phyloP scores from a whole-genome alignment of 106 monocot species.

The Cymbidium sinense region DNA sequence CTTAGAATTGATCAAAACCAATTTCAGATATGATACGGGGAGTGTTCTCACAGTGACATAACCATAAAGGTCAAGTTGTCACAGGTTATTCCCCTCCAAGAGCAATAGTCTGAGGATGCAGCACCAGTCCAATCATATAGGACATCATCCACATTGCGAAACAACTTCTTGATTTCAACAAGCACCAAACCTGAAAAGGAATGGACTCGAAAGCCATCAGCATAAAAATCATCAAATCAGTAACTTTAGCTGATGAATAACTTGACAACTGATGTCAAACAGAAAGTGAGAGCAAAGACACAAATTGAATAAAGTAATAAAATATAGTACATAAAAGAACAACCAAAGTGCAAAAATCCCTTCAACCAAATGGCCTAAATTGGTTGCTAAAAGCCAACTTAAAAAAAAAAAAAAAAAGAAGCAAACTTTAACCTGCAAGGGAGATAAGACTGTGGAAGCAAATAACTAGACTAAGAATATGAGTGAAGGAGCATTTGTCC shows the following conservation, averaged over 20 bases:
- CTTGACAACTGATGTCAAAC: too few species aligned
- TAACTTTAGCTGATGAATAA: not conserved
- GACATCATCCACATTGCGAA: constrained; percentile 67
- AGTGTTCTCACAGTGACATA: constrained; percentile 61
- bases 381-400: too few species aligned
- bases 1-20: not conserved
- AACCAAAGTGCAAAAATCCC: too few species aligned
- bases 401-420: too few species aligned
- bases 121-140: constrained; percentile 64
- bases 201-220: not conserved
- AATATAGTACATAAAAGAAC: too few species aligned
- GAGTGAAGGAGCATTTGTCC: too few species aligned
- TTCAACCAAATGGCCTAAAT: too few species aligned
- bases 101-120: constrained; percentile 53
- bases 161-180: constrained; percentile 83
- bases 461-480: too few species aligned
- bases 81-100: constrained; percentile 84
- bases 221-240: not conserved
- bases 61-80: constrained; percentile 81
- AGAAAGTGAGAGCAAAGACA: too few species aligned
- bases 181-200: constrained; percentile 47
- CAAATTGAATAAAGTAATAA: too few species aligned
- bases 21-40: not conserved
- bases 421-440: too few species aligned
- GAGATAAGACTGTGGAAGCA: too few species aligned